Evolutionary conservation across 2,329 filamentous ascomycete genomes (phyloP), one percentile per base, ranked within the genome.

Genomic region (Epichloe glyceriae): DNA sequence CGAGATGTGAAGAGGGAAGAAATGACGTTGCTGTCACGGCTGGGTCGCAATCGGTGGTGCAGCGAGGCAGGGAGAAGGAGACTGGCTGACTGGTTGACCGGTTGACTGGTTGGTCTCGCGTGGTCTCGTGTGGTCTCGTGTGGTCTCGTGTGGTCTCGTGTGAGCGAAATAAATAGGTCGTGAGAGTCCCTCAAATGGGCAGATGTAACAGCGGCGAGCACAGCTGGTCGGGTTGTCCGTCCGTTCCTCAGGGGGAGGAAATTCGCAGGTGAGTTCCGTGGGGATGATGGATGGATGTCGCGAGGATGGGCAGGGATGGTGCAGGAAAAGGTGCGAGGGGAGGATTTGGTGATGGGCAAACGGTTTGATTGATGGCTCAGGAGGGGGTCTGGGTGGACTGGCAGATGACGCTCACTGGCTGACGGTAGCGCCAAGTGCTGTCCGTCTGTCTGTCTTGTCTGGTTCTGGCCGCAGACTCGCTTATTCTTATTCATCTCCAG

Each of bases 21-120:
- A 58, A 60, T 62, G 60, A 62, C 61, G 62, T 64, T 65, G 60
- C 57, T 57, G 62, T 54, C 56, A 59, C 53, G 42, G 26, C 50
- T 39, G 43, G 53, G 52, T 55, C 53, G 55, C 53, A 49, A 52
- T 56, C 51, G 51, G 57, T 53, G 52, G 54, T 44, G 51, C 47
- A 55, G 54, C 51, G 49, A 51, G 47, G 50, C 50, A 49, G 47
- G 45, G 40, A 51, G 49, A 20, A n/a, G n/a, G 30, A 30, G 30
- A 30, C 26, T 30, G 26, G 26, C 10, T 30, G 26, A 11, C 3
- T 30, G 8, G 26, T 4, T 30, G 26, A 30, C 8, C 26, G 2
- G 22, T 3, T 1, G 26, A 30, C 8, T 10, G 26, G 30, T 11
- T 30, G 30, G 30, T 11, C 30, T 30, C 30, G 10, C 22, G 15